Evolutionary conservation across 805 yeast genomes (phyloP).

Genomic region (Hanseniaspora occidentalis): DNA sequence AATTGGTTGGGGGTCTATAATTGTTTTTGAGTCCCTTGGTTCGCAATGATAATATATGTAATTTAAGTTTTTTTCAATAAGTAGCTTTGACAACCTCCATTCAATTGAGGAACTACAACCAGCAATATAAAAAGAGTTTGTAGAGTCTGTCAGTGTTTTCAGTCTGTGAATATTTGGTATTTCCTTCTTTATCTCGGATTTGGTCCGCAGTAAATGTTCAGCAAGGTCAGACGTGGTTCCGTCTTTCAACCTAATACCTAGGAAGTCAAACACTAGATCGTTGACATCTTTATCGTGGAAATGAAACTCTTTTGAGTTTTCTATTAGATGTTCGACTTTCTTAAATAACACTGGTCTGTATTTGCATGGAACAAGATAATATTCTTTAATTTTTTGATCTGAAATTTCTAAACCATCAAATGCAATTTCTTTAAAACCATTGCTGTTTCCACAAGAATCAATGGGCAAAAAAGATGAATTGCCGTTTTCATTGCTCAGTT

Average conservation of each 20-base stretch:
- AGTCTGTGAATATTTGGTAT: not conserved
- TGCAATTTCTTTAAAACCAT: not conserved
- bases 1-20: not conserved
- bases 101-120: not conserved
- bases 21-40: not conserved
- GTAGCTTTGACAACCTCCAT: not conserved
- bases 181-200: not conserved
- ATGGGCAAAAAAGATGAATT: not conserved
- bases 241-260: not conserved
- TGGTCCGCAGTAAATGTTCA: not conserved
- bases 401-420: not conserved
- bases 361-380: not conserved
- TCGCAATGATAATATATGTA: not conserved
- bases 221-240: not conserved
- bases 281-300: not conserved
- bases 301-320: not conserved
- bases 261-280: not conserved
- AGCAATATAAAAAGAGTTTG: not conserved
- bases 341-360: no score
- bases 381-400: not conserved
- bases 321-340: not conserved
- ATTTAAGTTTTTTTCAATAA: not conserved
- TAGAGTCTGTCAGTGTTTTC: not conserved
- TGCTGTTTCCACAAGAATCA: no score
- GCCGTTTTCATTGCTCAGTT: no score